Evolutionary conservation across 2,329 filamentous ascomycete species (phyloP), one percentile per base, ranked within the genome.

Genomic region (Chrysosporium keratinophilum): DNA sequence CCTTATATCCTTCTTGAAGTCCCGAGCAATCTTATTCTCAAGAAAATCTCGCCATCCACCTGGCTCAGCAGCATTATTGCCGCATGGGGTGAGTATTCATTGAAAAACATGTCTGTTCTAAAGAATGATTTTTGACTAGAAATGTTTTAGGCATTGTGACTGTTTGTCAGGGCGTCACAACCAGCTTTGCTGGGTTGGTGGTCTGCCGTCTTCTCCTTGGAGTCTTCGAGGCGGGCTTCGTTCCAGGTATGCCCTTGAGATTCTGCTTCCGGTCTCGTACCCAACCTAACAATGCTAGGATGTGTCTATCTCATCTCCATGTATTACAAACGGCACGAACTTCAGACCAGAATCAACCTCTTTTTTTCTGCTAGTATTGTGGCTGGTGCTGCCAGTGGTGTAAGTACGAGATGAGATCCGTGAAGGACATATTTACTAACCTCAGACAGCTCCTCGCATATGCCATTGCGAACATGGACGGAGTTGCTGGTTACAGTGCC

Each of bases 11-110:
- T 74, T 10, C 67, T 67, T 28, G 73, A 76, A 57, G 64, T 77
- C 3, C 74, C 75, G 4, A 71, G 70, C 58, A 77, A 77, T 58
- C 56, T 76, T 14, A 55, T 77, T 6, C 62, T 77, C 56, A 73
- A 71, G 54, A 69, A 65, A 49, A 60, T 75, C 12, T 62, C 65
- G 6, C 74, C 73, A 1, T 70, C 69, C 2, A 67, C 61, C 51
- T 70, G 67, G 67, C 61, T 75, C 3, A 70, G 70, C 51, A 63
- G 63, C n/a, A 69, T 73, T 41, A 72, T 74, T 64, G 64, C 69
- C 28, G 60, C 63, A 19, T 69, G 73, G 66, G 56, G 54, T 58
- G 40, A 37, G 52, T 43, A 20, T 34, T 53, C 10, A 15, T 45
- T 23, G 28, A 15, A 50, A 31, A 3, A 11, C 5, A 34, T 45